Percentiles rank a stretch among this genome's conserved stretches.
These are phyloP conservation scores for Pythium plurisporium DNA, from an alignment of 352 stramenopile species.

Conservation along the genomic window DNA sequence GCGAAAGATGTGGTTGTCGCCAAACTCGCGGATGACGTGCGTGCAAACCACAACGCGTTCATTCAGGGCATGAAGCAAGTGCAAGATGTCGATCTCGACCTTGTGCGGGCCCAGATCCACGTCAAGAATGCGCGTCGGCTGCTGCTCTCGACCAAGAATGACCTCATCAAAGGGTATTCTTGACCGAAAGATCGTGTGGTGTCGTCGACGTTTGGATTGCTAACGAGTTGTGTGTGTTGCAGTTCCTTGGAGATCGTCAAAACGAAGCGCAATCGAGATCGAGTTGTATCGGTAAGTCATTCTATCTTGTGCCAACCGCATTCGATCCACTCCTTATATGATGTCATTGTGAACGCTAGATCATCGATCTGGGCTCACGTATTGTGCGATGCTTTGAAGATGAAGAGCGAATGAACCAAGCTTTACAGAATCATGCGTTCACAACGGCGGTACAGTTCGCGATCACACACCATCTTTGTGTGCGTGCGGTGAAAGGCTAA, in stretches of 20 bases:
- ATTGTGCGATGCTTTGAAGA: slow-evolving; percentile 66
- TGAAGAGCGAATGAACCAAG: slow-evolving; percentile 71
- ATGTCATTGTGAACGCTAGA: slow-evolving; percentile 30
- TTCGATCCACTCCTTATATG: neutral
- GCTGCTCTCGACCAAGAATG: slow-evolving; percentile 61
- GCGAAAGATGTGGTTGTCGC: slow-evolving; percentile 71
- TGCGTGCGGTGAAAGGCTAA: no score
- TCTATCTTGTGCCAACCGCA: neutral
- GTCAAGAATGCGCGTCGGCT: slow-evolving; percentile 82
- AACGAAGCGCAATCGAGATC: slow-evolving; percentile 74
- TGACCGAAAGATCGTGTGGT: neutral
- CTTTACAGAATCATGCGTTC: slow-evolving; percentile 56
- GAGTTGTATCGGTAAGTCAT: slow-evolving; percentile 48
- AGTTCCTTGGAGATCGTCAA: slow-evolving; percentile 84
- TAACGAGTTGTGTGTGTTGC: neutral
- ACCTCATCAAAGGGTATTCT: slow-evolving; percentile 61
- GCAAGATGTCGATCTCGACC: slow-evolving; percentile 82
- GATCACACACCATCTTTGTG: no score
- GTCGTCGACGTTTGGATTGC: neutral
- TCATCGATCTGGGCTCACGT: slow-evolving; percentile 43
- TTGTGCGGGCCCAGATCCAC: slow-evolving; percentile 81
- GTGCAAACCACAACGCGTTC: slow-evolving; percentile 67
- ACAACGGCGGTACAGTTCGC: slow-evolving; percentile 48
- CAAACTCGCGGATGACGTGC: slow-evolving; percentile 80
- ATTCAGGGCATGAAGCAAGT: slow-evolving; percentile 87